Conservation (phyloP, 78 protist species). For the Creolimax fragrantissima region DNA sequence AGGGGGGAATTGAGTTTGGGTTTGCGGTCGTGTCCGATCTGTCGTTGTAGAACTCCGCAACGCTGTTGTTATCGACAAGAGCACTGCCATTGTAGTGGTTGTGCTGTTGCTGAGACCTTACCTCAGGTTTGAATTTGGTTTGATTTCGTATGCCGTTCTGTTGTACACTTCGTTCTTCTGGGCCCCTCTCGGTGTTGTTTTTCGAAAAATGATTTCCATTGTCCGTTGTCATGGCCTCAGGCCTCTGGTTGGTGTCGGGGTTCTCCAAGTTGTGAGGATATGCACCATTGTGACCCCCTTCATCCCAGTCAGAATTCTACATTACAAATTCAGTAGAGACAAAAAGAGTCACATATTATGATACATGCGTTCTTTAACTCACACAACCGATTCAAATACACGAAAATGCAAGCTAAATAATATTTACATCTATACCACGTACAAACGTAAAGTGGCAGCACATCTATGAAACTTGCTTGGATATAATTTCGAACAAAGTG, state of each 20-base stretch:
- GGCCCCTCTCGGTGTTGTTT: not conserved
- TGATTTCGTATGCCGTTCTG: not conserved
- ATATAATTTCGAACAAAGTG: too few relatives aligned
- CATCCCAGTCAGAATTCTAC: not conserved
- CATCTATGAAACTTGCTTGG: too few relatives aligned
- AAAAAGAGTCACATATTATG: not conserved
- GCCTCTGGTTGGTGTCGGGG: not conserved
- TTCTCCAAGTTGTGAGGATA: not conserved
- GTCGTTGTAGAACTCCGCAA: too few relatives aligned
- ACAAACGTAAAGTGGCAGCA: too few relatives aligned
- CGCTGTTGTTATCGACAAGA: too few relatives aligned
- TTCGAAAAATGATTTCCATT: not conserved
- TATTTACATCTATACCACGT: too few relatives aligned
- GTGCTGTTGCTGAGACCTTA: not conserved
- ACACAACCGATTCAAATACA: not conserved
- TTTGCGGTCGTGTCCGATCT: too few relatives aligned
- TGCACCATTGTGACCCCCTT: not conserved
- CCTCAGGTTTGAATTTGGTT: too few relatives aligned
- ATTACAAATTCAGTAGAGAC: too few relatives aligned
- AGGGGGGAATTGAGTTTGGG: not conserved
- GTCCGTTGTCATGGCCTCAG: not conserved
- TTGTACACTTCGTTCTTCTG: not conserved
- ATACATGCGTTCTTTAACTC: not conserved
- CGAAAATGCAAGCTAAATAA: not conserved
- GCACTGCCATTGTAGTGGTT: too few relatives aligned